Evolutionary conservation across 1,284 basidiomycete genomes (phyloP), one percentile per base, ranked within the genome.

Genomic region (Meripilus lineatus): DNA sequence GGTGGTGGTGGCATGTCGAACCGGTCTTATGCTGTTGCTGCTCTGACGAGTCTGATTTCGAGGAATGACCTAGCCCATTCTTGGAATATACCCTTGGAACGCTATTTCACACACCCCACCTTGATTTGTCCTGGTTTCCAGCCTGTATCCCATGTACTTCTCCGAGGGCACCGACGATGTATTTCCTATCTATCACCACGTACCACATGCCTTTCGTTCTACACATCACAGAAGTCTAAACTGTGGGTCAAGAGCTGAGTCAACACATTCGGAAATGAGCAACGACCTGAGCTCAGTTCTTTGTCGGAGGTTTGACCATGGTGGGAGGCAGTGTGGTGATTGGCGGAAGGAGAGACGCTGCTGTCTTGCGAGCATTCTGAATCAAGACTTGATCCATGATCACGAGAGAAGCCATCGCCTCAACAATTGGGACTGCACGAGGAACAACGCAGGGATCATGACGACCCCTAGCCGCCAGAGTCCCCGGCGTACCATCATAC

Each of bases 371-470:
- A 15, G 91, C 75, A 55, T 91, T 88, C 68, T 97, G 93, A 48
- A 89, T 81, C 36, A 96, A 74, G 47, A 95, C 69, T 57, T 85
- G 78, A 64, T 99, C 96, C 86, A 99, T 93, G 56, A 97, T 75
- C 49, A 96, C 94, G 35, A 99, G 73, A 17, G 89, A 86, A 1
- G 95, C 93, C 96, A 99, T 99, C 1, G 92, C 84, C 71, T 99
- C 96, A 23, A 99, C 94, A 58, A 99, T 99, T 33, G 96, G 94
- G 20, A 99, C 93, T 6, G 96, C 96, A 33, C 90, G 84, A 24
- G 96, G 95, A 5, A 99, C 93, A 37, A 99, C 96, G 61, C 96
- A 99, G 10, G 96, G 95, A 64, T 98, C 94, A 66, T 97, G 94
- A 47, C 96, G 77, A 8, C 96, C 96, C 38, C 93, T 77, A 21